These are phyloP conservation scores for Cercophora newfieldiana DNA, from an alignment of 495 filamentous ascomycete genomes.

Conservation along the genomic window DNA sequence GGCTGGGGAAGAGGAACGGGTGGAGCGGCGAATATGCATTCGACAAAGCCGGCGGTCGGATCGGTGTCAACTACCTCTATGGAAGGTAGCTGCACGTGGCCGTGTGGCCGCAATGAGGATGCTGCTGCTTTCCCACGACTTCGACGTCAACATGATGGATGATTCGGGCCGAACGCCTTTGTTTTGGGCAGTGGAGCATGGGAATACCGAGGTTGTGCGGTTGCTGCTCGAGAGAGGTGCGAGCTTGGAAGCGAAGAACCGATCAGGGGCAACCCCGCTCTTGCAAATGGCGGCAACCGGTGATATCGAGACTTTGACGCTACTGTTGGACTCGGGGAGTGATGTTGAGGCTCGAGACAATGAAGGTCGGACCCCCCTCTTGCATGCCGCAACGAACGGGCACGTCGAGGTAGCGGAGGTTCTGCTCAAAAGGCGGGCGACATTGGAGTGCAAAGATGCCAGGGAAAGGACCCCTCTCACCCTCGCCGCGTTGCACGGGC, in stretches of 20 bases:
- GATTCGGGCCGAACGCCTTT: not conserved
- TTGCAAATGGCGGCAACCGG: not conserved
- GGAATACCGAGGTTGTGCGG: not conserved
- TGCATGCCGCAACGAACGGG: not conserved
- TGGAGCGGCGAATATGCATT: not conserved
- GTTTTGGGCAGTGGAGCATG: conserved; percentile 3
- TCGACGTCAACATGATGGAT: not conserved
- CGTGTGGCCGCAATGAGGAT: not conserved
- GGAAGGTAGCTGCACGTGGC: not conserved
- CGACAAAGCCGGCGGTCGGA: not conserved
- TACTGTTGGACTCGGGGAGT: not conserved
- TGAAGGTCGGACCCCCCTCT: not conserved
- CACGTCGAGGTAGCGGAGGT: not conserved
- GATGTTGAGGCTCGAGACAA: not conserved
- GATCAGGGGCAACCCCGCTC: not conserved
- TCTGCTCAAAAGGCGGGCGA: not conserved
- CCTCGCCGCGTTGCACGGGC: not conserved
- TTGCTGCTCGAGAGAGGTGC: not conserved
- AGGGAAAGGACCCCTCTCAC: not conserved
- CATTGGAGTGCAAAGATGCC: not conserved
- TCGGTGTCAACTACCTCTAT: not conserved
- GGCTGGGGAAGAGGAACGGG: not conserved
- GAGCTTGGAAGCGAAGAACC: not conserved
- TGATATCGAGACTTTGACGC: not conserved
- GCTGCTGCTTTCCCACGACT: not conserved